Evolutionary conservation across 768 basidiomycete genomes (phyloP).

Genomic region (Dioszegia hungarica): DNA sequence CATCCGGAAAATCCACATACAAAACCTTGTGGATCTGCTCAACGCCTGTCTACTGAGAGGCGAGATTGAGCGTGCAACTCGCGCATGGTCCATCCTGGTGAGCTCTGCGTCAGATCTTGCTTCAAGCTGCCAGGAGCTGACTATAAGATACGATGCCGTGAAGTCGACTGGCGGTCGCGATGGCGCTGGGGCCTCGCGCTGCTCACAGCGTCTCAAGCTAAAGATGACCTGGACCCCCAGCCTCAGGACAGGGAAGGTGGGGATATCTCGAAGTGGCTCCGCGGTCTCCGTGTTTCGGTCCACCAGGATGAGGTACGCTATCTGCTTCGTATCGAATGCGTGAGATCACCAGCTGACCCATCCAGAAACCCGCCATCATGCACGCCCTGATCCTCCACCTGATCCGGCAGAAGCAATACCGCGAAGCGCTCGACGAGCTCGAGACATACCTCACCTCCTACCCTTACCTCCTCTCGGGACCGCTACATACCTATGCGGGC

Average conservation of each 20-base stretch:
- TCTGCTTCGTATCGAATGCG: not conserved
- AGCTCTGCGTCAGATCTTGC: constrained; percentile 3
- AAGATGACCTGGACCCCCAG: not conserved
- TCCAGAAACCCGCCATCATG: constrained; percentile 68
- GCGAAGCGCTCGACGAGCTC: constrained; percentile 74
- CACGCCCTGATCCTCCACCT: constrained; percentile 69
- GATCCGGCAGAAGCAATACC: constrained; percentile 58
- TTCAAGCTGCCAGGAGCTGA: not conserved
- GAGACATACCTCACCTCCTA: constrained; percentile 82
- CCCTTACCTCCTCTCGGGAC: constrained; percentile 76
- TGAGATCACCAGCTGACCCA: not conserved
- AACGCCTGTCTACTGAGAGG: constrained; percentile 37
- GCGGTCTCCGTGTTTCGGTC: constrained; percentile 19
- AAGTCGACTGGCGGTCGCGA: constrained; percentile 43
- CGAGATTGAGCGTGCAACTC: constrained; percentile 28
- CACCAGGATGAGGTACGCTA: constrained; percentile 23
- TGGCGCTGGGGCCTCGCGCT: constrained; percentile 46
- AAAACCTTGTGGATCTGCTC: constrained; percentile 41
- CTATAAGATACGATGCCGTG: constrained; percentile 44
- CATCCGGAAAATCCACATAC: constrained; percentile 40
- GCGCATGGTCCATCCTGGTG: constrained; percentile 48
- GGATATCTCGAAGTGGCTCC: constrained; percentile 36
- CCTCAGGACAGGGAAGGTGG: not conserved
- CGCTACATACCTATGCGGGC: constrained; percentile 78
- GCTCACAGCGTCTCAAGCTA: constrained; percentile 8